Percentiles rank a stretch among this genome's conserved stretches.
Conservation (phyloP, 202 grass and related monocot genomes). For the Hordeum pubiflorum region DNA sequence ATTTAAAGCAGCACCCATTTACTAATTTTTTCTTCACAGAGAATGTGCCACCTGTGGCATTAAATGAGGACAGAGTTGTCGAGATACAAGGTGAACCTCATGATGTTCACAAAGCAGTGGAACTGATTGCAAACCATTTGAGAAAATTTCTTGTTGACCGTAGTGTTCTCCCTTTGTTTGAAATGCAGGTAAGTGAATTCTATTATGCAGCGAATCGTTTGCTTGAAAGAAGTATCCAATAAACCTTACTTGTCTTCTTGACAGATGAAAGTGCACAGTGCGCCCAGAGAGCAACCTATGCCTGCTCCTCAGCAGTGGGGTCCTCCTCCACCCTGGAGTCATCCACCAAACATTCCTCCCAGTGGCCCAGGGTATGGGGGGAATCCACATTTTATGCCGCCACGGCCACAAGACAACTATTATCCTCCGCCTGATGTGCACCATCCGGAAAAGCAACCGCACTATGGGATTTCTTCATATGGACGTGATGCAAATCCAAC, state of each 20-base stretch:
- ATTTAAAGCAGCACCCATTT: slow-evolving; percentile 10
- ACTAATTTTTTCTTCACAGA: slow-evolving; percentile 37
- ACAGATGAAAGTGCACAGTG: slow-evolving; percentile 58
- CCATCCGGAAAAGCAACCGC: slow-evolving; percentile 68
- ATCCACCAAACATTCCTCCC: slow-evolving; percentile 55
- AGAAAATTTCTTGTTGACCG: slow-evolving; percentile 98
- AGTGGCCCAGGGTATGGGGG: slow-evolving; percentile 58
- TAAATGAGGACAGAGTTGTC: slow-evolving; percentile 91
- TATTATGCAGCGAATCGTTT: slow-evolving; percentile 20
- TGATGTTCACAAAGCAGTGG: slow-evolving; percentile 80
- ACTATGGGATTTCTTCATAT: slow-evolving; percentile 78
- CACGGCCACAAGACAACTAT: slow-evolving; percentile 59
- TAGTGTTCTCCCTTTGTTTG: slow-evolving; percentile 81
- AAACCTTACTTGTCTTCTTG: neutral
- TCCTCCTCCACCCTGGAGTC: slow-evolving; percentile 64
- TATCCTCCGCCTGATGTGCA: slow-evolving; percentile 68
- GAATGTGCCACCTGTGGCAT: slow-evolving; percentile 81
- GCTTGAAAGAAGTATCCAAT: neutral
- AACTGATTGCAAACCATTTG: slow-evolving; percentile 78
- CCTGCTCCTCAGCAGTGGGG: slow-evolving; percentile 68
- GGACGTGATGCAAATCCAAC: slow-evolving; percentile 48
- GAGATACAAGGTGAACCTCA: slow-evolving; percentile 91
- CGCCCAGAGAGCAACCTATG: slow-evolving; percentile 74
- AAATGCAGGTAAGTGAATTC: slow-evolving; percentile 53
- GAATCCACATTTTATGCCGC: slow-evolving; percentile 71